These are phyloP conservation scores for Sclerotinia sclerotiorum DNA, from an alignment of 2,329 filamentous ascomycete genomes.

Conservation along the genomic window DNA sequence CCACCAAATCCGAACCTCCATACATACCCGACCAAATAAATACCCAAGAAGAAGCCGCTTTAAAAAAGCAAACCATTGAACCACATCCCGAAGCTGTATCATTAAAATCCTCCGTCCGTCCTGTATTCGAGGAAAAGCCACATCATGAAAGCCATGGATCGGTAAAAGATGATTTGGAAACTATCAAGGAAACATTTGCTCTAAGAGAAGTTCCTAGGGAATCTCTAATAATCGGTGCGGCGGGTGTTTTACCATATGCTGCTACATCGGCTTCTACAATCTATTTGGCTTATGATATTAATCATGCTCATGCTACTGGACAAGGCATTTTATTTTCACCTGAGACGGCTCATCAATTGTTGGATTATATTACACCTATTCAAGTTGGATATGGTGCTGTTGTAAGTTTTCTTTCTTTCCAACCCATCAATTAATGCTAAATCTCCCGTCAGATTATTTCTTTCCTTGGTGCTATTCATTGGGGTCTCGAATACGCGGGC, in stretches of 20 bases:
- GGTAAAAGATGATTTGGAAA: slow-evolving; percentile 57
- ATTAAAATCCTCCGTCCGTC: slow-evolving; percentile 54
- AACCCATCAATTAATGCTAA: slow-evolving; percentile 21
- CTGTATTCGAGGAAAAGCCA: slow-evolving; percentile 47
- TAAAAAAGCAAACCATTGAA: slow-evolving; percentile 56
- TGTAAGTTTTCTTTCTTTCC: slow-evolving; percentile 48
- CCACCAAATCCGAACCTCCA: slow-evolving; percentile 38
- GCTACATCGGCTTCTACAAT: slow-evolving; percentile 81
- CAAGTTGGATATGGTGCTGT: slow-evolving; percentile 91
- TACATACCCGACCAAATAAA: slow-evolving; percentile 48
- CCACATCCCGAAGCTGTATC: slow-evolving; percentile 61
- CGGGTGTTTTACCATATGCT: slow-evolving; percentile 81
- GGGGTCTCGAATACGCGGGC: slow-evolving; percentile 82
- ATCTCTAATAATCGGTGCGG: slow-evolving; percentile 66
- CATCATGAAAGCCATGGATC: slow-evolving; percentile 47
- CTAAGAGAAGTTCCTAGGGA: slow-evolving; percentile 65
- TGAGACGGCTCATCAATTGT: slow-evolving; percentile 68
- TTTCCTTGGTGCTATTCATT: slow-evolving; percentile 91
- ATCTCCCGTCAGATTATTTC: slow-evolving; percentile 68
- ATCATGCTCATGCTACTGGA: slow-evolving; percentile 62
- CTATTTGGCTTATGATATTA: slow-evolving; percentile 80
- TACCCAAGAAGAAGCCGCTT: slow-evolving; percentile 54
- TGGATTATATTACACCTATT: slow-evolving; percentile 77
- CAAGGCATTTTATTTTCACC: slow-evolving; percentile 62
- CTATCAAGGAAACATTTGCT: slow-evolving; percentile 68